Evolutionary conservation across 129 eudicot genomes (phyloP).

Genomic region (Flaveria ramosissima): DNA sequence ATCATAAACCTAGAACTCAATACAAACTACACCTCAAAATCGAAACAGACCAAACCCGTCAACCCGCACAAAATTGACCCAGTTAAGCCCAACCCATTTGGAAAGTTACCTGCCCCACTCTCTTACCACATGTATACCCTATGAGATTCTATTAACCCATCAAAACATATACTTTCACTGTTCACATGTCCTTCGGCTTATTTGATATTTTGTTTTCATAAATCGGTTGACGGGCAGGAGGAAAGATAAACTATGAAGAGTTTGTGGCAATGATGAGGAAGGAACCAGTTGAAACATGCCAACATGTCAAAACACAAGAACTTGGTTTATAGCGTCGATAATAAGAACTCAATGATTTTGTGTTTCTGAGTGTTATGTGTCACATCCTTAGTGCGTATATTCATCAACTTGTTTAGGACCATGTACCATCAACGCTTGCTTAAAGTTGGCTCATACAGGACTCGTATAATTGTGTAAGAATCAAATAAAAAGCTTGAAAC

Average conservation of each 20-base stretch:
- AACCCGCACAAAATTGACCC: too few relatives aligned
- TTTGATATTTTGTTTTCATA: not conserved
- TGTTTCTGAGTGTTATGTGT: slow-evolving; percentile 16
- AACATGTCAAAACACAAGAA: slow-evolving; percentile 21
- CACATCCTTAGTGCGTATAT: not conserved
- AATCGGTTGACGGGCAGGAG: slow-evolving; percentile 48
- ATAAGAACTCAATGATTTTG: not conserved
- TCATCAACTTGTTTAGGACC: not conserved
- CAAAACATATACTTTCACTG: not conserved
- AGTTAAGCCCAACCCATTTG: too few relatives aligned
- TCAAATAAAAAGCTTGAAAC: not conserved
- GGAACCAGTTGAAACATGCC: slow-evolving; percentile 53
- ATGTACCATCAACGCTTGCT: not conserved
- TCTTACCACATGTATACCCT: not conserved
- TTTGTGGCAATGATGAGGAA: slow-evolving; percentile 80
- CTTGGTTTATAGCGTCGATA: slow-evolving; percentile 20
- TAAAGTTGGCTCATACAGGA: not conserved
- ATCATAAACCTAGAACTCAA: not conserved
- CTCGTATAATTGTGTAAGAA: not conserved
- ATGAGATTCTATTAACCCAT: not conserved
- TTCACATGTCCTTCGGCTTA: not conserved
- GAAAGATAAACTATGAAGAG: slow-evolving; percentile 77
- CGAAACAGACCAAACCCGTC: too few relatives aligned
- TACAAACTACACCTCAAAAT: not conserved
- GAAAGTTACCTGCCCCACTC: too few relatives aligned